Conservation (phyloP, 2,329 filamentous ascomycete species). For the Pseudogymnoascus verrucosus region DNA sequence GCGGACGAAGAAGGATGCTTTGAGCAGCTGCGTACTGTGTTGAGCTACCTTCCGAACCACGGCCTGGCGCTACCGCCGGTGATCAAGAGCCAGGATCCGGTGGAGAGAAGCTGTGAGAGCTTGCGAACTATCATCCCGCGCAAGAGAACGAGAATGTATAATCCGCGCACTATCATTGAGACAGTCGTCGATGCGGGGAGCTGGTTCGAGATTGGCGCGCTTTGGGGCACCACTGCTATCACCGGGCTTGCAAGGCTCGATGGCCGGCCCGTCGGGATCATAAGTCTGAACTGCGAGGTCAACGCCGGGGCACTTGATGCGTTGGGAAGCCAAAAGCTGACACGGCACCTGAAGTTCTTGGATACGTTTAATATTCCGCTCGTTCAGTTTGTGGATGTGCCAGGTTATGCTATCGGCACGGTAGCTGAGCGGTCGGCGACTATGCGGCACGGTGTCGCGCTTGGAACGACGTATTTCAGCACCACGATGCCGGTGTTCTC, state of each 20-base stretch:
- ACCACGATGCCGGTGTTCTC: constrained; percentile 56
- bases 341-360: constrained; percentile 52
- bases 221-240: constrained; percentile 56
- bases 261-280: constrained; percentile 50
- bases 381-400: constrained; percentile 55
- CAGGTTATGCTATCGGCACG: constrained; percentile 56
- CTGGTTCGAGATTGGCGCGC: constrained; percentile 56
- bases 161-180: constrained; percentile 47
- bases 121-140: constrained; percentile 51
- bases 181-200: constrained; percentile 46
- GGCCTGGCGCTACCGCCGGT: constrained; percentile 47
- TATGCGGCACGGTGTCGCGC: constrained; percentile 55
- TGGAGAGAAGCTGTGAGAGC: constrained; percentile 38
- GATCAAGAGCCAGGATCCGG: constrained; percentile 38
- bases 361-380: constrained; percentile 59
- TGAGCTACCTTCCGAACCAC: constrained; percentile 50
- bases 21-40: constrained; percentile 48
- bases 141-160: constrained; percentile 51
- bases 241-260: constrained; percentile 50
- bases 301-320: constrained; percentile 55
- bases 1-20: constrained; percentile 53
- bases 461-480: constrained; percentile 53
- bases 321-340: constrained; percentile 52
- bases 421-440: constrained; percentile 54
- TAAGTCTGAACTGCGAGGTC: constrained; percentile 53